Base-by-base conservation (phyloP, 331 rosid genomes). In the Spiraea crenata region DNA sequence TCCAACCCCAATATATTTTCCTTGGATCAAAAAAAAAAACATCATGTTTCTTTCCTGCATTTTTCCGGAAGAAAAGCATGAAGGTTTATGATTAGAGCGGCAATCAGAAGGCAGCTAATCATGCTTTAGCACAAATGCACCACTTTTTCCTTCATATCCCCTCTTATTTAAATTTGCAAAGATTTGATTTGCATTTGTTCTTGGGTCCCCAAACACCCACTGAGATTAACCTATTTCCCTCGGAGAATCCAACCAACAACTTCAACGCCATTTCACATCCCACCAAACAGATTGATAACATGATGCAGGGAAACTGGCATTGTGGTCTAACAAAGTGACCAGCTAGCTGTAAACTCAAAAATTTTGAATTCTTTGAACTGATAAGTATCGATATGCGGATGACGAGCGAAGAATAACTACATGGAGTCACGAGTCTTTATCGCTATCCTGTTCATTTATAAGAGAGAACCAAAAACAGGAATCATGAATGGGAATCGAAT, bases 61-160 rank as follows among this genome's bases (percentile, higher is more conserved):
- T 74, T 38, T 63, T 72, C 61, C 47, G 7, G 38, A 46, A 42
- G 7, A 76, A 83, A 81, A 56, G 73, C 31, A 52, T 11, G 12
- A 48, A 46, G 31, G 25, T 35, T 46, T 51, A 51, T 34, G 46
- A 60, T 67, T 58, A 25, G 5, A 74, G 63, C 61, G 7, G 37
- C 69, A 25, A 76, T 67, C 37, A 65, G 56, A 63, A 25, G 35
- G 57, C 57, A n/a, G 80, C 47, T 69, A 55, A 41, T 69, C 0
- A 69, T 69, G 11, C 34, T 56, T 57, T 31, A 56, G 35, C 46
- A 44, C 65, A n/a, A 44, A 70, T 57, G 17, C 5, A 35, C 44
- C 75, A 49, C 71, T 64, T 49, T 49, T 9, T 63, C 40, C 57
- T 17, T 55, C 38, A 37, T 48, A 48, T 60, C 17, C 58, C 17